Base-by-base conservation (phyloP, 2,329 filamentous ascomycete species). In the Colletotrichum sp. region DNA sequence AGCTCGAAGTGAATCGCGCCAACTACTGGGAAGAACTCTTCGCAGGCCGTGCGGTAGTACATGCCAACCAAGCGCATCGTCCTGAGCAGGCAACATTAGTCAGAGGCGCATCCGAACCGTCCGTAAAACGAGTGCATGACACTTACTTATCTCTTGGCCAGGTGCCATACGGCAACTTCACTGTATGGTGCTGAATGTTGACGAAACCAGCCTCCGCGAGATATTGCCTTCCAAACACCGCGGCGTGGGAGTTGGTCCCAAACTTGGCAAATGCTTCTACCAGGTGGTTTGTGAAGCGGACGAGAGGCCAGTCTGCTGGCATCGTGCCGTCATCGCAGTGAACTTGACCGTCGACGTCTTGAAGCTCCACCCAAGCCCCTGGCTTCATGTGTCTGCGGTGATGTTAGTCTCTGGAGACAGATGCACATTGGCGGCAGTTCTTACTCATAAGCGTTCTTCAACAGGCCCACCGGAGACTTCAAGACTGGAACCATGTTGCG, bases 311-410 rank as follows among this genome's bases (percentile, higher is more conserved):
- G 60, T 84, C 82, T 1, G 79, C 71, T 1, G 85, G 83, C 12
- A 85, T 71, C 3, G 80, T 83, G 52, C 81, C 77, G 71, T 86
- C 84, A 60, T 86, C 85, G 48, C 81, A 82, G 70, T 84, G 84
- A 8, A 85, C 81, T 57, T 84, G 81, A 55, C 85, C 86, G 30
- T 87, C 85, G 12, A 87, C 84, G 22, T 89, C 87, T 72, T 88
- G 87, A 1, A 88, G 80, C 71, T 89, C 87, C 10, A 88, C 79
- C 85, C 85, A 88, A 0, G 83, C 87, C 13, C 87, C 87, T 0
- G 88, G 87, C 34, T 81, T 85, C 71, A 87, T 79, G 26, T 86
- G 81, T 13, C 85, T 85, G 13, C 3, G 48, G 6, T 6, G 6
- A 12, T 8, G 6, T 65, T 3, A 66, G 44, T 15, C 44, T 10